These are phyloP conservation scores for Inga oerstediana DNA, from an alignment of 306 rosid species.

Conservation along the genomic window DNA sequence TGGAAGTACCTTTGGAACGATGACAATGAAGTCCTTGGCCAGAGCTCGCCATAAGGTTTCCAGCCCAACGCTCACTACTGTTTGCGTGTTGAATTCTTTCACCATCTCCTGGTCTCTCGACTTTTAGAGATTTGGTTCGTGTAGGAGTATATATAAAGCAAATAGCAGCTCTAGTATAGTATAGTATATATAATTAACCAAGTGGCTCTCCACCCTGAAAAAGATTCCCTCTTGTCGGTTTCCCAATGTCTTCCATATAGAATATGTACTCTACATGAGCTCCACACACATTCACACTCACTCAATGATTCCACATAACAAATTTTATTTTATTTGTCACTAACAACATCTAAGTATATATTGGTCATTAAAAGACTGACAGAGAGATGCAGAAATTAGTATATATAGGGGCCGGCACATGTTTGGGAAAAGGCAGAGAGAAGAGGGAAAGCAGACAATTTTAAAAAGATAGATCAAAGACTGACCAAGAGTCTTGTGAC, in stretches of 20 bases:
- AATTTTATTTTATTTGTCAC: background rate
- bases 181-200: background rate
- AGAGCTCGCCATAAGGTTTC: conserved; percentile 58
- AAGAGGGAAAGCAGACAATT: background rate
- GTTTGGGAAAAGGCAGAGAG: background rate
- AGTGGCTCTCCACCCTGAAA: background rate
- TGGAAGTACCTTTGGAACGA: conserved; percentile 56
- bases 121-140: background rate
- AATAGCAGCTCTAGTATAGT: background rate
- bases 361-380: background rate
- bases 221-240: background rate
- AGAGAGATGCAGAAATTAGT: background rate
- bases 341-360: background rate
- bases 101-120: conserved; percentile 33
- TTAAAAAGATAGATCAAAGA: no score
- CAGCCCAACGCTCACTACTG: conserved; percentile 47
- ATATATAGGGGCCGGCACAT: background rate
- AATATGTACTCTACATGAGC: background rate
- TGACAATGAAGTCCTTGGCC: conserved; percentile 41
- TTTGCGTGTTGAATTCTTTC: conserved; percentile 52
- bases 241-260: background rate
- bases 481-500: no score
- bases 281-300: background rate
- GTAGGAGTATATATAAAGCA: background rate
- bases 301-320: background rate